Conservation (phyloP, 169 alveolate genomes). For the Eimeria acervulina region DNA sequence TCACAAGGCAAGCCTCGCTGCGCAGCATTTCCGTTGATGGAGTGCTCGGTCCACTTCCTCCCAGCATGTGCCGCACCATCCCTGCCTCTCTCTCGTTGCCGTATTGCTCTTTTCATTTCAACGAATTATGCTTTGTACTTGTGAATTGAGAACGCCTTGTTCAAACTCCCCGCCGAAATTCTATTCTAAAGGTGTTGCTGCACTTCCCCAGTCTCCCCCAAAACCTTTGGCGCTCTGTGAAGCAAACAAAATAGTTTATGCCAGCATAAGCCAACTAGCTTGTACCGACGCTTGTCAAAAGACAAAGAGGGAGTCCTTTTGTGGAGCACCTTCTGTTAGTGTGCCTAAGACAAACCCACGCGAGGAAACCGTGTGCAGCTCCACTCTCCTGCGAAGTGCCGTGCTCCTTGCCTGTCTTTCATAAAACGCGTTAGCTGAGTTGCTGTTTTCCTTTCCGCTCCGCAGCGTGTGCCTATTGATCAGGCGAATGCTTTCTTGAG, state of each 20-base stretch:
- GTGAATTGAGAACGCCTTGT: background rate
- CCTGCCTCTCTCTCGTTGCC: background rate
- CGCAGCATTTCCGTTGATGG: background rate
- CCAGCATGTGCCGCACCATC: background rate
- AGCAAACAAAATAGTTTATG: background rate
- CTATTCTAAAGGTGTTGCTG: background rate
- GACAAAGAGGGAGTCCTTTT: background rate
- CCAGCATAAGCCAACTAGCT: no score
- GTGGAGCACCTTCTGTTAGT: background rate
- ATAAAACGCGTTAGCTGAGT: background rate
- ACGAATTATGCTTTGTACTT: background rate
- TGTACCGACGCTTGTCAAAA: background rate
- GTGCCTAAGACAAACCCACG: background rate
- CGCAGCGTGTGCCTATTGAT: background rate
- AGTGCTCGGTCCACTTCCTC: background rate
- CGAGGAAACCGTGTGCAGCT: background rate
- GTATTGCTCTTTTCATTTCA: slow-evolving; percentile 2
- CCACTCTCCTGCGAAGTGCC: background rate
- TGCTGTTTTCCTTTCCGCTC: background rate
- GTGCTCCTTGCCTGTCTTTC: background rate
- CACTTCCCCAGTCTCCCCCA: background rate
- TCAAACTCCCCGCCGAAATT: background rate
- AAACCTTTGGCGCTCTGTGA: background rate
- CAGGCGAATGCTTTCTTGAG: background rate
- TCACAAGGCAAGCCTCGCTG: background rate